phyloP scores from a whole-genome alignment of 2,329 filamentous ascomycete genomes.

The Daldinia eschscholtzii region DNA sequence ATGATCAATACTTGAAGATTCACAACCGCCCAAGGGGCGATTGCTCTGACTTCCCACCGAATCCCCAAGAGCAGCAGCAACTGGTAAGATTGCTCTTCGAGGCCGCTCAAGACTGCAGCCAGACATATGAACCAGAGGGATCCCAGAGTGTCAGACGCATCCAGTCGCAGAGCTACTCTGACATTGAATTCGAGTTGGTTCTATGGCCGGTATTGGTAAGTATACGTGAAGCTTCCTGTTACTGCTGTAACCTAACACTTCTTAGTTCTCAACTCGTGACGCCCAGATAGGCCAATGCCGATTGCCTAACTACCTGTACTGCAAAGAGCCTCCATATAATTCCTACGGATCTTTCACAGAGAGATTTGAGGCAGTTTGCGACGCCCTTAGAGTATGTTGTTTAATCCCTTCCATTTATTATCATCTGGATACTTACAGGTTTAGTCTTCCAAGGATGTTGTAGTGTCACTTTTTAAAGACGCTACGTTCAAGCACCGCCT shows the following conservation, averaged over 20 bases:
- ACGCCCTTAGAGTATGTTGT: conserved; percentile 15
- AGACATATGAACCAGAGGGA: neutral
- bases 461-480: conserved; percentile 23
- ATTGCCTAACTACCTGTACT: conserved; percentile 4
- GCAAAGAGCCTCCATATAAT: neutral
- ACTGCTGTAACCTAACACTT: neutral
- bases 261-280: conserved; percentile 14
- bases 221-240: neutral
- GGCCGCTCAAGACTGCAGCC: conserved; percentile 1
- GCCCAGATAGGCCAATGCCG: conserved; percentile 13
- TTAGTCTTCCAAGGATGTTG: conserved; percentile 21
- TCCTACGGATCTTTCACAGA: conserved; percentile 9
- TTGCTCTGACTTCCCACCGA: conserved; percentile 2
- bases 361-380: conserved; percentile 14
- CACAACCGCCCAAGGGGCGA: neutral
- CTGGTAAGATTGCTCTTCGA: conserved; percentile 16
- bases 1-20: conserved; percentile 7
- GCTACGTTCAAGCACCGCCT: conserved; percentile 22
- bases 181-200: conserved; percentile 22
- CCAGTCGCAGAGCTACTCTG: neutral
- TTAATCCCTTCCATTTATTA: neutral
- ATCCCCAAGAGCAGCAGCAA: neutral
- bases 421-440: neutral
- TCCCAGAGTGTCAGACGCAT: conserved; percentile 7
- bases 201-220: conserved; percentile 26